Evolutionary conservation across 2,329 filamentous ascomycete species (phyloP), one percentile per base, ranked within the genome.

Genomic region (Orbilia quercus): DNA sequence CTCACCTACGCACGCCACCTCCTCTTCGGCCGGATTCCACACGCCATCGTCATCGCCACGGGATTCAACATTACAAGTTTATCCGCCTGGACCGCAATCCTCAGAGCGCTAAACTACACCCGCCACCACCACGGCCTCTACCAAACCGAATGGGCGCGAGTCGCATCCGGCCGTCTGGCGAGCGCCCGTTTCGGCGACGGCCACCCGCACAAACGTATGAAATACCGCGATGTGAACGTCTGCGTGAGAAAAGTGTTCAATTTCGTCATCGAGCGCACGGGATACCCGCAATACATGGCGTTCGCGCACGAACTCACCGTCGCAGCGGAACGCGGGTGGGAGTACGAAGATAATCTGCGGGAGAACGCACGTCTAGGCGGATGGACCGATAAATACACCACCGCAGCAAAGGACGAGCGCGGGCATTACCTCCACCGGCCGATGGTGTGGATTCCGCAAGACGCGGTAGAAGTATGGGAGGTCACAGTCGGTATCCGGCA

Each of bases 281-380:
- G 66, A 12, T 59, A 53, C 7, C 53, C 55, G 5, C 25, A 48
- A n/a, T 54, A 73, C 25, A 48, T 60, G 28, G 38, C 9, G 25
- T 50, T 66, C 7, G 23, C 65, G 7, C 65, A 73, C 50, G 53
- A 73, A 45, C 44, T 73, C 9, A 44, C 40, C 0, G 57, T 73
- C 31, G 69, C 69, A 5, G 69, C 69, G 18, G 69, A 73, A 11
- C 59, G 53, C 9, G 69, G 69, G 31, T 73, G 69, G 69, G 60
- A 66, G 28, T 60, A 66, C 11, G 69, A 73, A 31, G 34, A 55
- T 22, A 34, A 48, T 7, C 31, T 73, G 14, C 16, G 28, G 28
- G 6, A 6, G 3, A 23, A 44, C 12, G n/a, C n/a, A 25, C 14
- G 18, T 20, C 18, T 54, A 5, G 50, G 50, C 28, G 28, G 28